Conservation (phyloP, 2,329 filamentous ascomycete species). For the Pseudogymnoascus sp. region DNA sequence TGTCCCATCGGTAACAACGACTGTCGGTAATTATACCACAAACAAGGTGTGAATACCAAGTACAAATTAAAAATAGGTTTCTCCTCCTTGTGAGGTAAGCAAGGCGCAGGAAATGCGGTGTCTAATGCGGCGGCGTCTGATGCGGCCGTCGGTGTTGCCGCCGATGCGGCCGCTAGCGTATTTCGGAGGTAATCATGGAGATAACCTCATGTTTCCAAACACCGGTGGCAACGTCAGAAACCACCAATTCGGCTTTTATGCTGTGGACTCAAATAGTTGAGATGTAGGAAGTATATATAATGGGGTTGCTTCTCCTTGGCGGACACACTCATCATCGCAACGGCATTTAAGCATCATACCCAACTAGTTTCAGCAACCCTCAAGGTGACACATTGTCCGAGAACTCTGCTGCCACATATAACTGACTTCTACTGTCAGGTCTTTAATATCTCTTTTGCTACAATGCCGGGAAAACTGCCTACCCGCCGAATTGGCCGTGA, state of each 20-base stretch:
- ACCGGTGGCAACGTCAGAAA: not conserved
- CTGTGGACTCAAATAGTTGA: not conserved
- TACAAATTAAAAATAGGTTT: not conserved
- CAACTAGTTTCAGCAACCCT: not conserved
- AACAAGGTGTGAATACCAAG: not conserved
- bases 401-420: not conserved
- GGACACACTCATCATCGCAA: not conserved
- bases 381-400: not conserved
- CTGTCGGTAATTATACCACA: not conserved
- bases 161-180: not conserved
- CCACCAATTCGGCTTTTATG: not conserved
- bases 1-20: not conserved
- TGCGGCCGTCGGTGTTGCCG: not conserved
- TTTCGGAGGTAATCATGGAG: not conserved
- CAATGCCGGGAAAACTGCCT: slow-evolving; percentile 15
- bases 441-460: not conserved
- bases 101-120: not conserved
- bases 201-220: not conserved
- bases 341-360: not conserved
- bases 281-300: not conserved
- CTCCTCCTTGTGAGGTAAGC: not conserved
- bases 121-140: not conserved
- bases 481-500: slow-evolving; percentile 26
- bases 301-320: not conserved
- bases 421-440: not conserved